Evolutionary conservation across 805 yeast genomes (phyloP).

Genomic region (Suhomyces emberorum): DNA sequence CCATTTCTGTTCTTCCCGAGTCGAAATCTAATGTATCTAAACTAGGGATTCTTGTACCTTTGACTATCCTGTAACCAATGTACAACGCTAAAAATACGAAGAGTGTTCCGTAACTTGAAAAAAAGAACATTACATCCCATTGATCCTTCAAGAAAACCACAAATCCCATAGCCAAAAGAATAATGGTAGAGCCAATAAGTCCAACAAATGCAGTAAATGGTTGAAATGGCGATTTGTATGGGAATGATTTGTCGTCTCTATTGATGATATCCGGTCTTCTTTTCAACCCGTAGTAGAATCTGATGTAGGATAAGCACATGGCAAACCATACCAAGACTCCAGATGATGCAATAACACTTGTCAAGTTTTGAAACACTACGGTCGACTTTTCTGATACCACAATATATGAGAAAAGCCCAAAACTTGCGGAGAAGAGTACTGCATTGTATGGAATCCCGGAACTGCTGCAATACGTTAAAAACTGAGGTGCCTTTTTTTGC

Average conservation of each 20-base stretch:
- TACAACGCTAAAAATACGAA: slow-evolving; percentile 51
- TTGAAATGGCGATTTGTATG: slow-evolving; percentile 66
- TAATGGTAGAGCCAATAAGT: slow-evolving; percentile 47
- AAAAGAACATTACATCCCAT: slow-evolving; percentile 62
- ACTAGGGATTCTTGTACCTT: slow-evolving; percentile 63
- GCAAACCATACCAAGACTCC: slow-evolving; percentile 81
- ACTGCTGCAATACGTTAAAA: slow-evolving; percentile 57
- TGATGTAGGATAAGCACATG: slow-evolving; percentile 59
- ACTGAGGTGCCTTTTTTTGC: slow-evolving; percentile 58
- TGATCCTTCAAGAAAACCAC: slow-evolving; percentile 53
- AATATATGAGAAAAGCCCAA: slow-evolving; percentile 59
- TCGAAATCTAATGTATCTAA: slow-evolving; percentile 77
- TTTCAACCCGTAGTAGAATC: slow-evolving; percentile 62
- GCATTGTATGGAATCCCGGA: slow-evolving; percentile 73
- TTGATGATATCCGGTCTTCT: slow-evolving; percentile 61
- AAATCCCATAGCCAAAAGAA: slow-evolving; percentile 59
- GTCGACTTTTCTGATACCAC: slow-evolving; percentile 58
- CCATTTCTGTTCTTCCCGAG: slow-evolving; percentile 81
- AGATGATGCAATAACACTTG: slow-evolving; percentile 67
- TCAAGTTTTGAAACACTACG: slow-evolving; percentile 60
- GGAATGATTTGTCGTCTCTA: slow-evolving; percentile 61
- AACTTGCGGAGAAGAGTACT: slow-evolving; percentile 58
- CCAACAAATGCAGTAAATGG: slow-evolving; percentile 69
- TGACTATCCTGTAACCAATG: slow-evolving; percentile 52
- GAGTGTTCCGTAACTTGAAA: slow-evolving; percentile 63